Evolutionary conservation across 495 filamentous ascomycete species (phyloP).

Genomic region (Lineolata rhizophorae): DNA sequence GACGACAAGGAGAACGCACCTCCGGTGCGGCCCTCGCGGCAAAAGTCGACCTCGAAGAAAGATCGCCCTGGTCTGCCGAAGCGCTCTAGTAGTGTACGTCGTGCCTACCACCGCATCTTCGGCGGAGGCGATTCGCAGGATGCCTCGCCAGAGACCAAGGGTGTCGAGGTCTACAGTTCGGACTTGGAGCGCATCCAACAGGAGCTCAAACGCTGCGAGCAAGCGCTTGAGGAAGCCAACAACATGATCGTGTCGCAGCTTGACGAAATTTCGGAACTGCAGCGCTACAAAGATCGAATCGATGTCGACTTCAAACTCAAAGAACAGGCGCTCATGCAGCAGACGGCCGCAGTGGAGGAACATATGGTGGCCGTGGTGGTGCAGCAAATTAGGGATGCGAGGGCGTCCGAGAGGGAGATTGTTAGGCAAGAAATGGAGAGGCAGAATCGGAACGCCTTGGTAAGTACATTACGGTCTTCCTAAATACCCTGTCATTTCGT

Average conservation of each 20-base stretch:
- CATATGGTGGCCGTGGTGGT: slow-evolving; percentile 13
- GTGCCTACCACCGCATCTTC: slow-evolving; percentile 13
- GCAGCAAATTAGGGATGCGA: slow-evolving; percentile 11
- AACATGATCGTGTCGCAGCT: slow-evolving; percentile 10
- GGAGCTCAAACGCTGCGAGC: slow-evolving; percentile 21
- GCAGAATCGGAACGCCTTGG: no score
- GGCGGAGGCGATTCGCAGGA: no score
- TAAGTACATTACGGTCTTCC: no score
- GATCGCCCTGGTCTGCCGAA: slow-evolving; percentile 9
- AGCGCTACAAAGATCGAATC: slow-evolving; percentile 4
- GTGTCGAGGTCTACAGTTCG: no score
- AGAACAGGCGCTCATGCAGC: slow-evolving; percentile 5
- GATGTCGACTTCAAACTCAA: slow-evolving; percentile 5
- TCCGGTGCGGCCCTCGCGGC: no score
- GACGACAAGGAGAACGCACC: no score
- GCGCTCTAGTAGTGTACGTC: slow-evolving; percentile 9
- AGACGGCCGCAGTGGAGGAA: slow-evolving; percentile 10
- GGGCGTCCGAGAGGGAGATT: slow-evolving; percentile 5
- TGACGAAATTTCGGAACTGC: slow-evolving; percentile 4
- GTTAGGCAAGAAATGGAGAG: slow-evolving; percentile 6
- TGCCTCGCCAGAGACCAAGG: slow-evolving; percentile 2
- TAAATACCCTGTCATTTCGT: no score
- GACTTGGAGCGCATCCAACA: no score
- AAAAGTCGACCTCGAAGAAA: no score
- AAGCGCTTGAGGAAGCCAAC: slow-evolving; percentile 44